phyloP scores from a whole-genome alignment of 2,329 filamentous ascomycete genomes.

The Arthrobotrys entomopaga region DNA sequence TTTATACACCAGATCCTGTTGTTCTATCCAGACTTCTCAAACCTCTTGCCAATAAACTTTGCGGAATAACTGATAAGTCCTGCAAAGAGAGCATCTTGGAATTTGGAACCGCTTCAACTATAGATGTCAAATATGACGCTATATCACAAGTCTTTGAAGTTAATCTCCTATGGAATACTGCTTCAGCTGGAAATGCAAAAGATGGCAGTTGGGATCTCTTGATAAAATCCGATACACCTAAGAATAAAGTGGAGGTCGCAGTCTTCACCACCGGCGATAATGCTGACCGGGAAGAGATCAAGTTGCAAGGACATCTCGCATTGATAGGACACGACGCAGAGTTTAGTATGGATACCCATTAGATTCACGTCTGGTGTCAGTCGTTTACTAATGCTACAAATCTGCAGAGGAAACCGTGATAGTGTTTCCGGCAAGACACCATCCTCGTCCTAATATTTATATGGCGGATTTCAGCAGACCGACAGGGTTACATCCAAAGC shows the following conservation, averaged over 20 bases:
- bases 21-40: slow-evolving; percentile 17
- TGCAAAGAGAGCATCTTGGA: slow-evolving; percentile 41
- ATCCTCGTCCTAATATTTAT: slow-evolving; percentile 48
- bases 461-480: slow-evolving; percentile 55
- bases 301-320: slow-evolving; percentile 55
- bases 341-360: slow-evolving; percentile 46
- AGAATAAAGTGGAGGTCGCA: slow-evolving; percentile 54
- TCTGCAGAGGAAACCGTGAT: slow-evolving; percentile 55
- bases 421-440: slow-evolving; percentile 58
- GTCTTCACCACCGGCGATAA: slow-evolving; percentile 54
- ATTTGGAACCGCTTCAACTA: slow-evolving; percentile 54
- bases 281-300: slow-evolving; percentile 52
- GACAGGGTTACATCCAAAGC: slow-evolving; percentile 58
- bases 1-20: slow-evolving; percentile 23
- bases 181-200: slow-evolving; percentile 42
- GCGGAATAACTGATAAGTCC: slow-evolving; percentile 23
- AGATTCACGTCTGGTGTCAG: too few species aligned
- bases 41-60: slow-evolving; percentile 27
- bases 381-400: slow-evolving; percentile 8
- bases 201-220: slow-evolving; percentile 34
- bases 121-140: slow-evolving; percentile 57
- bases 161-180: slow-evolving; percentile 49
- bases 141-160: slow-evolving; percentile 55
- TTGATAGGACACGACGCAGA: slow-evolving; percentile 55
- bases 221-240: slow-evolving; percentile 24